phyloP scores from a whole-genome alignment of 768 basidiomycete species.

The Lepiota subincarnata region DNA sequence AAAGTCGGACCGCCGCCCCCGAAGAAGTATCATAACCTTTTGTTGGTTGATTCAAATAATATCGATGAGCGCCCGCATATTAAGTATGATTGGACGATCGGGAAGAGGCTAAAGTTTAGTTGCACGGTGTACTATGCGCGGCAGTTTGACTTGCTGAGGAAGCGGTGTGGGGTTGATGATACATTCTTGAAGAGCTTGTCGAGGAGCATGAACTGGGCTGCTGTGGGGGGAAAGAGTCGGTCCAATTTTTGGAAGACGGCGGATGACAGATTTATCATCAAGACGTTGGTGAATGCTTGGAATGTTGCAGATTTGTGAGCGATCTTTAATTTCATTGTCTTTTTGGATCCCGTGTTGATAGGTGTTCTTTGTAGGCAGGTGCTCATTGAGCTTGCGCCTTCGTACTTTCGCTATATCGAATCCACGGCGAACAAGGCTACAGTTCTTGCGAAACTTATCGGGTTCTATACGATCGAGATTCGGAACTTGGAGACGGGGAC shows the following conservation, averaged over 20 bases:
- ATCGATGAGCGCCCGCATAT: slow-evolving; percentile 78
- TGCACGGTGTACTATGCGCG: slow-evolving; percentile 82
- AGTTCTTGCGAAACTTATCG: slow-evolving; percentile 72
- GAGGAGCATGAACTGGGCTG: slow-evolving; percentile 61
- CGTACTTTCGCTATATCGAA: slow-evolving; percentile 78
- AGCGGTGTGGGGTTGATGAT: slow-evolving; percentile 63
- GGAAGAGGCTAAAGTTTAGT: slow-evolving; percentile 69
- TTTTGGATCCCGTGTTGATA: background rate
- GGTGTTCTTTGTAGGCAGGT: slow-evolving; percentile 51
- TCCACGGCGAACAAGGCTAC: slow-evolving; percentile 62
- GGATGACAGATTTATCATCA: slow-evolving; percentile 78
- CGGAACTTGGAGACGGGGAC: slow-evolving; percentile 66
- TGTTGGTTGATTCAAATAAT: slow-evolving; percentile 34
- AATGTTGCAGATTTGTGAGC: slow-evolving; percentile 81
- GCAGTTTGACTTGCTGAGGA: slow-evolving; percentile 68
- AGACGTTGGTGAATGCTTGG: slow-evolving; percentile 84
- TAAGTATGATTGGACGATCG: slow-evolving; percentile 78
- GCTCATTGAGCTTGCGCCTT: slow-evolving; percentile 69
- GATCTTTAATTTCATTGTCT: background rate
- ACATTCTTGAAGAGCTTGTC: slow-evolving; percentile 58
- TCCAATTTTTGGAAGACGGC: slow-evolving; percentile 79
- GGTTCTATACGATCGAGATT: slow-evolving; percentile 78
- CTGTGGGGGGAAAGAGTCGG: slow-evolving; percentile 77
- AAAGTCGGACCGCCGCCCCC: slow-evolving; percentile 28
- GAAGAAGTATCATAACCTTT: slow-evolving; percentile 47